A percentile compares a stretch with the other conserved stretches of the same genome.
phyloP scores from a whole-genome alignment of 1,284 basidiomycete species.

The Gomphus bonarii region DNA sequence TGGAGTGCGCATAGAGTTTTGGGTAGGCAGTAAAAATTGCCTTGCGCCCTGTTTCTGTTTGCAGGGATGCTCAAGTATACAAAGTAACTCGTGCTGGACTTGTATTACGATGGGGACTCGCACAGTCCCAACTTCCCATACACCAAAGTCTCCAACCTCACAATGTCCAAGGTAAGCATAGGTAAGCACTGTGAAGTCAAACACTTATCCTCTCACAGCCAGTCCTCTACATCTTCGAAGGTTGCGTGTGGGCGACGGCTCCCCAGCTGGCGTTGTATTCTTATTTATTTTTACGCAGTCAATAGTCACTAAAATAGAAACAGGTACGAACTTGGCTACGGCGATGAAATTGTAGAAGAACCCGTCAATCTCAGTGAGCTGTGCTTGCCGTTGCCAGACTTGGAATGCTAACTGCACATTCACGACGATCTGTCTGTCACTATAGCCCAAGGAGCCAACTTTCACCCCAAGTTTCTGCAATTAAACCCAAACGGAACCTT shows the following conservation, averaged over 20 bases:
- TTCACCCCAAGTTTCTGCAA: neutral
- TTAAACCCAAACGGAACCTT: constrained; percentile 1
- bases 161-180: neutral
- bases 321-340: constrained; percentile 4
- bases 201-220: neutral
- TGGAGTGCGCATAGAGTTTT: no score
- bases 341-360: neutral
- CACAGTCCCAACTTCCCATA: neutral
- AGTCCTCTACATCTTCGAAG: constrained; percentile 2
- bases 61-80: neutral
- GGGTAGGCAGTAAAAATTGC: no score
- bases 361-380: constrained; percentile 1
- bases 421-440: neutral
- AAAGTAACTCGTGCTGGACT: neutral
- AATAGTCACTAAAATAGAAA: neutral
- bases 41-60: neutral
- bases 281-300: neutral
- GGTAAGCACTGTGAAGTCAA: neutral
- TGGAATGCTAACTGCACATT: neutral
- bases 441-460: constrained; percentile 5
- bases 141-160: neutral
- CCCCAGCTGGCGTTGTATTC: constrained; percentile 4
- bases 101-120: neutral
- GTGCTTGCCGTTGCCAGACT: neutral
- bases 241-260: constrained; percentile 4